Evolutionary conservation across 805 yeast species (phyloP).

Genomic region (Hanseniaspora hatyaiensis): DNA sequence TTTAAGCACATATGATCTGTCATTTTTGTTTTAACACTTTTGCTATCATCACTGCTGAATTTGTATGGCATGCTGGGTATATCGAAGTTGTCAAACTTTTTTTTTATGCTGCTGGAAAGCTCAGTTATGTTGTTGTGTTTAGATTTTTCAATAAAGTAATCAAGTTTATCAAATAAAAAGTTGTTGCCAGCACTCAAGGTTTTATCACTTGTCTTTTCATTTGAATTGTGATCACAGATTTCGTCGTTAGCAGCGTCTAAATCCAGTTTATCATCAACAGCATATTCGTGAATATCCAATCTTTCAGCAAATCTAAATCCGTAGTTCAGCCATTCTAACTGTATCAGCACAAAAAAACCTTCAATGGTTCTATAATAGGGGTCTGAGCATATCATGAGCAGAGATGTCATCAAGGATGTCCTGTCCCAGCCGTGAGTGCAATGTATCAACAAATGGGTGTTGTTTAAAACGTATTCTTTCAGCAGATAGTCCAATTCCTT

Average conservation of each 20-base stretch:
- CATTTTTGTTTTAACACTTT: not conserved
- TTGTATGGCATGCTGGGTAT: not conserved
- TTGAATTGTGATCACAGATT: not conserved
- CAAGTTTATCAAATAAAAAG: not conserved
- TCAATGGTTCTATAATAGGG: constrained; percentile 79
- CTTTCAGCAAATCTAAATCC: constrained; percentile 85
- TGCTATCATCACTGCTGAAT: not conserved
- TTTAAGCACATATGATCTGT: not conserved
- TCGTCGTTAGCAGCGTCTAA: not conserved
- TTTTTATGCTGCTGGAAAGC: not conserved
- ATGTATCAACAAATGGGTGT: constrained; percentile 74
- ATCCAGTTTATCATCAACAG: not conserved
- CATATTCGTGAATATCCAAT: constrained; percentile 35
- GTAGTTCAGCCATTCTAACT: constrained; percentile 91
- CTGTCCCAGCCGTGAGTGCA: constrained; percentile 99
- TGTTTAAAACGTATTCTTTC: constrained; percentile 70
- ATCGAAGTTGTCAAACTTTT: not conserved
- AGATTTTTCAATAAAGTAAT: not conserved
- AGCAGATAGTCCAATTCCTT: constrained; percentile 67
- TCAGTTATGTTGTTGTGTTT: not conserved
- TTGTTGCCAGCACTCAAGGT: too few species aligned
- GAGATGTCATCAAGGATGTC: constrained; percentile 76
- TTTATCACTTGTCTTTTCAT: not conserved
- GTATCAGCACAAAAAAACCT: constrained; percentile 76
- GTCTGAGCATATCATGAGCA: constrained; percentile 77